phyloP scores from a whole-genome alignment of 176 grass and related monocot genomes.

The Rhynchospora breviuscula region DNA sequence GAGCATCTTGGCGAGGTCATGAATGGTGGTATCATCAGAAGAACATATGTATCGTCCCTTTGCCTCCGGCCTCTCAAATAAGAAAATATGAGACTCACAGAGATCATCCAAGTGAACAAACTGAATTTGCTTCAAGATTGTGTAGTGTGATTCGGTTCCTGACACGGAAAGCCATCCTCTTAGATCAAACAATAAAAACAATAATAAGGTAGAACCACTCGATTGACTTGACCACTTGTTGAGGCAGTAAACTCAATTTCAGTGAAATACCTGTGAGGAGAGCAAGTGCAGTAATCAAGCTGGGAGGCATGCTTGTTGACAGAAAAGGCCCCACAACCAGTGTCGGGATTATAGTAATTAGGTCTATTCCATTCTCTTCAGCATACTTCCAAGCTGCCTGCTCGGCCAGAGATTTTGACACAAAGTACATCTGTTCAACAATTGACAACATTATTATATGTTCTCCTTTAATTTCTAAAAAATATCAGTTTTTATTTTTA shows the following conservation, averaged over 20 bases:
- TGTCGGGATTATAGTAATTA: slow-evolving; percentile 80
- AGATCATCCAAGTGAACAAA: slow-evolving; percentile 84
- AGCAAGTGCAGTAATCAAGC: slow-evolving; percentile 67
- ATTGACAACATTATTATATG: not conserved
- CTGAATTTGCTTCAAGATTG: slow-evolving; percentile 69
- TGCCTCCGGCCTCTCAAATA: slow-evolving; percentile 64
- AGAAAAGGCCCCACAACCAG: slow-evolving; percentile 87
- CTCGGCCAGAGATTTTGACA: slow-evolving; percentile 72
- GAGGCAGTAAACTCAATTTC: not conserved
- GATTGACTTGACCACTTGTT: not conserved
- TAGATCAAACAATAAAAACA: not conserved
- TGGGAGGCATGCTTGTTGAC: slow-evolving; percentile 67
- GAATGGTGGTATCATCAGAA: slow-evolving; percentile 65
- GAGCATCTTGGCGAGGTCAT: slow-evolving; percentile 69
- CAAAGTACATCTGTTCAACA: slow-evolving; percentile 77
- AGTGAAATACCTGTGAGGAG: slow-evolving; percentile 46
- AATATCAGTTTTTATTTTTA: not conserved
- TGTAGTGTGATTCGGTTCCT: slow-evolving; percentile 68
- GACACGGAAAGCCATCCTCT: not conserved
- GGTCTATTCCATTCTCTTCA: slow-evolving; percentile 43
- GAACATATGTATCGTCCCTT: slow-evolving; percentile 79
- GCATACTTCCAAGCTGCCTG: slow-evolving; percentile 76
- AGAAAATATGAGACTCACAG: slow-evolving; percentile 62
- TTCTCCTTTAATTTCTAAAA: not conserved
- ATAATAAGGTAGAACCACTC: not conserved